Evolutionary conservation across 257 asterid species (phyloP).

Genomic region (Lantana camara): DNA sequence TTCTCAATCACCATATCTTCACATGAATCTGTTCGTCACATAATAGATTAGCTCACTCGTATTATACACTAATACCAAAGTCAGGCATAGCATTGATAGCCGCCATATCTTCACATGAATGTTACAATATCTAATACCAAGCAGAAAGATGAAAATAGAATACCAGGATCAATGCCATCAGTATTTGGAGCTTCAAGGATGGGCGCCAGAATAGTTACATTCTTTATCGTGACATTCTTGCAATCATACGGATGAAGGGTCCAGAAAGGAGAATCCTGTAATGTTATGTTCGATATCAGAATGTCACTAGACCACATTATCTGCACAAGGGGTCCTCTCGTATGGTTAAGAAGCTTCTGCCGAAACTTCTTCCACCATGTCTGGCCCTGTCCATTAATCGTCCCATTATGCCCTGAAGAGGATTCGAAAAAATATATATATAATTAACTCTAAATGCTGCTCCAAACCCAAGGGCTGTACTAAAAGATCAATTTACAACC

Average conservation of each 20-base stretch:
- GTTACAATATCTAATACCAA: slow-evolving; percentile 10
- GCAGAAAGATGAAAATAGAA: slow-evolving; percentile 2
- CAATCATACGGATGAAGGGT: slow-evolving; percentile 84
- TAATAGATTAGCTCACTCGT: background rate
- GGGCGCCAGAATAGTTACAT: slow-evolving; percentile 76
- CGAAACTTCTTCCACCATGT: slow-evolving; percentile 80
- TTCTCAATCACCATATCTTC: slow-evolving; percentile 90
- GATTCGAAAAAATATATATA: slow-evolving; percentile 19
- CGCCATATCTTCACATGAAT: background rate
- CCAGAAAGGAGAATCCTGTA: slow-evolving; percentile 83
- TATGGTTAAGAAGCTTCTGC: slow-evolving; percentile 65
- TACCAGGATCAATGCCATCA: slow-evolving; percentile 87
- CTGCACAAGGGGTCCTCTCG: slow-evolving; percentile 85
- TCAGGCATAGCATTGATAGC: background rate
- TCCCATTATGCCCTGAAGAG: slow-evolving; percentile 76
- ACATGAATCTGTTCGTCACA: slow-evolving; percentile 72
- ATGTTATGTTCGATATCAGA: slow-evolving; percentile 58
- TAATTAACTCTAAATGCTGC: background rate
- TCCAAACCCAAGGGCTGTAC: too few relatives aligned
- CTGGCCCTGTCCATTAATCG: slow-evolving; percentile 76
- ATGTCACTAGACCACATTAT: slow-evolving; percentile 82
- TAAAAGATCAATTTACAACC: background rate
- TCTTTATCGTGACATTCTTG: slow-evolving; percentile 59
- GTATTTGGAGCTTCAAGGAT: slow-evolving; percentile 69
- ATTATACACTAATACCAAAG: slow-evolving; percentile 7